Conservation (phyloP, 1,284 basidiomycete genomes). For the Boletus calvinii region DNA sequence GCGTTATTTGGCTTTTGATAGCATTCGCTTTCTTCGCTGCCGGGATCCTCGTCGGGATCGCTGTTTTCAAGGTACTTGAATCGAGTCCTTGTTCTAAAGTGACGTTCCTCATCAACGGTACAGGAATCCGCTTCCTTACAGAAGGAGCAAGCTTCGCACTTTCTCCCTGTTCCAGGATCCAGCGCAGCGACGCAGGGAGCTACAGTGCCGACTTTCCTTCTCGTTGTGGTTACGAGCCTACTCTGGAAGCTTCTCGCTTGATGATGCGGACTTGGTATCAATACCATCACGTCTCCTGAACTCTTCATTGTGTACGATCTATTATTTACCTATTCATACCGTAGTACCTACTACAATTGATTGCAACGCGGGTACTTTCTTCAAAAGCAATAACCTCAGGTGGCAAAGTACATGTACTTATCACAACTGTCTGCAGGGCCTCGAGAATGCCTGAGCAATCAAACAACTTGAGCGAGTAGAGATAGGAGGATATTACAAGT, state of each 20-base stretch:
- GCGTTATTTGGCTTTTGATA: constrained; percentile 86
- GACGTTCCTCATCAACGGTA: constrained; percentile 5
- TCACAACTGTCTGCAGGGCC: background rate
- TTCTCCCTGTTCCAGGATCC: constrained; percentile 65
- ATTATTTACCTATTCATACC: background rate
- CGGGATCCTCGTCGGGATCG: constrained; percentile 81
- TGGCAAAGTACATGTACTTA: no score
- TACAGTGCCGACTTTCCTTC: constrained; percentile 20
- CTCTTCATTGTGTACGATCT: constrained; percentile 2
- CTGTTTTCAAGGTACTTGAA: constrained; percentile 74
- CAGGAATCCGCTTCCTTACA: constrained; percentile 60
- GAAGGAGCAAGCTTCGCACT: constrained; percentile 48
- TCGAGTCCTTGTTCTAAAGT: background rate
- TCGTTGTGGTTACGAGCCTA: constrained; percentile 21
- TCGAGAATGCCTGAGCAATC: background rate
- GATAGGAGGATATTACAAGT: background rate
- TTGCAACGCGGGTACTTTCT: background rate
- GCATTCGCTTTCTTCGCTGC: constrained; percentile 81
- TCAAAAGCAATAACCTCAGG: no score
- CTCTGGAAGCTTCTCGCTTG: constrained; percentile 29
- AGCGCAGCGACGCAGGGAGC: constrained; percentile 33
- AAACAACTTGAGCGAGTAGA: background rate
- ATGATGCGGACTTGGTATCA: background rate
- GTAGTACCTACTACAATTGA: background rate
- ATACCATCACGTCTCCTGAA: background rate